phyloP scores from a whole-genome alignment of 169 alveolate species.

The Plasmodium inui region DNA sequence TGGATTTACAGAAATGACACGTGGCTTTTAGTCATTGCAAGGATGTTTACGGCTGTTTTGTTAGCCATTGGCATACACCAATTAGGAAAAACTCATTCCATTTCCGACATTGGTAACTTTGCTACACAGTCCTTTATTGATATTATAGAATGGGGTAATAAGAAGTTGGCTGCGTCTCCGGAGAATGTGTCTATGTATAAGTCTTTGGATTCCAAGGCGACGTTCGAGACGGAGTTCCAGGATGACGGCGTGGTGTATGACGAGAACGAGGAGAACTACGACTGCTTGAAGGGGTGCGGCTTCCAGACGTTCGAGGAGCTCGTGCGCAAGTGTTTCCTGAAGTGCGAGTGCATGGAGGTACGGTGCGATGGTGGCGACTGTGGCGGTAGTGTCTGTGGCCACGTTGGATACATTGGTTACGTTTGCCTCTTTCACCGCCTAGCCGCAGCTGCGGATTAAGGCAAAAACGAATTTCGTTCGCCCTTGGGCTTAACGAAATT shows the following conservation, averaged over 20 bases:
- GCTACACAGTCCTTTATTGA: conserved; percentile 90
- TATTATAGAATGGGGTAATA: conserved; percentile 90
- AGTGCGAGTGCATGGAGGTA: conserved; percentile 87
- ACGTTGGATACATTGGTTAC: neutral
- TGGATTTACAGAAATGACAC: conserved; percentile 83
- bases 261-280: conserved; percentile 83
- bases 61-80: conserved; percentile 86
- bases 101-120: conserved; percentile 85
- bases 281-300: conserved; percentile 83
- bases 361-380: neutral
- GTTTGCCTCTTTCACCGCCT: neutral
- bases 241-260: conserved; percentile 80
- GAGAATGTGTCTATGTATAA: conserved; percentile 78
- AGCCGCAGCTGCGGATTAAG: neutral
- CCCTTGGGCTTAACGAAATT: neutral
- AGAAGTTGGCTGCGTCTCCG: conserved; percentile 83
- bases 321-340: conserved; percentile 80
- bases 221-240: conserved; percentile 75
- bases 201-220: conserved; percentile 79
- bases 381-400: neutral
- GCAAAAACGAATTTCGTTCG: neutral
- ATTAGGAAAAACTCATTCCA: conserved; percentile 88
- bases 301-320: conserved; percentile 80
- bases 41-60: conserved; percentile 87
- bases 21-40: conserved; percentile 79